A percentile compares a stretch with the other conserved stretches of the same genome.
phyloP scores from a whole-genome alignment of 192 early-diverging fungal species.

The Mortierella hygrophila region DNA sequence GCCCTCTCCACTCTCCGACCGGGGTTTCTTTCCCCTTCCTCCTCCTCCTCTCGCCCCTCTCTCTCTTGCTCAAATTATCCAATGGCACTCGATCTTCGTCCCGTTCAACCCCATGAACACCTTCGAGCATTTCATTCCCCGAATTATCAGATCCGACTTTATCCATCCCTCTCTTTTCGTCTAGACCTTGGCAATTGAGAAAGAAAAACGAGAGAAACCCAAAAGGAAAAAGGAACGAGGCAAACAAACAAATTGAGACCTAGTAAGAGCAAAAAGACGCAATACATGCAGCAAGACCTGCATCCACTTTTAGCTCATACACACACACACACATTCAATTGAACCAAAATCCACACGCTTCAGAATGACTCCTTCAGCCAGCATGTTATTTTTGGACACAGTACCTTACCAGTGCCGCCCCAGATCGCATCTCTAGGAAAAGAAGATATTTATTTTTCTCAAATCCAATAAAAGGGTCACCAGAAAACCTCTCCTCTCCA shows the following conservation, averaged over 20 bases:
- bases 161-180: neutral
- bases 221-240: neutral
- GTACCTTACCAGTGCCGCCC: no score
- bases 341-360: no score
- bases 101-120: neutral
- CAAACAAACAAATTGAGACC: neutral
- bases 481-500: no score
- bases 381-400: no score
- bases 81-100: neutral
- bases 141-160: conserved; percentile 39
- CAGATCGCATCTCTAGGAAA: no score
- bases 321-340: no score
- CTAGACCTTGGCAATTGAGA: no score
- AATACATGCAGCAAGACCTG: neutral
- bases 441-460: no score
- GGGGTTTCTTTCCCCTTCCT: neutral
- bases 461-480: no score
- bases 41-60: neutral
- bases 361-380: no score
- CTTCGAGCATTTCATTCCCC: neutral
- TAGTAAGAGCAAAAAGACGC: neutral
- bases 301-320: no score
- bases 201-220: neutral
- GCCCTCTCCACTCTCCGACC: neutral
- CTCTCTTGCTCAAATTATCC: neutral